Base-by-base conservation (phyloP, 768 basidiomycete genomes). In the Serendipita sp. region DNA sequence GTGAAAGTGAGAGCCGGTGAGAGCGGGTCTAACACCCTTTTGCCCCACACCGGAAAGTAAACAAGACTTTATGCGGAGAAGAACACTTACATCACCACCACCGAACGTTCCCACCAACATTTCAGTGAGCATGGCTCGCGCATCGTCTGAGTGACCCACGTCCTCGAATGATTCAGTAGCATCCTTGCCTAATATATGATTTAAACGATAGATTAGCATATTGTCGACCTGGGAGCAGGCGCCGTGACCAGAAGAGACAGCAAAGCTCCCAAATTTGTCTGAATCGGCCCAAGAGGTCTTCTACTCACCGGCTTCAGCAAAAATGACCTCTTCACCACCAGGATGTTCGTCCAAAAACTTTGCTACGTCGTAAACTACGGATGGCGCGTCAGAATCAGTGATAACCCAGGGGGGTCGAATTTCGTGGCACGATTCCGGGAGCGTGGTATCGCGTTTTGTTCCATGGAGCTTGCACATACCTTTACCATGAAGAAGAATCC, bases 121-220 rank as follows among this genome's bases (percentile, higher is more conserved):
- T 68, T 75, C 85, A 16, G 82, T 83, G 63, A 98, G 80, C 66
- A 94, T 81, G 11, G 80, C 86, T 63, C 96, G 86, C 30, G 96
- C 96, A 76, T 99, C 96, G 70, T 98, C 95, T 0, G 94, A 97
- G 81, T 98, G 96, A 35, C 96, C 96, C 35, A 99, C 95, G 74
- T 99, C 96, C 77, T 98, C 95, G 72, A 99, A 99, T 3, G 96
- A 92, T 72, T 97, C 96, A 38, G 95, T 94, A 28, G 95, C 94
- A 74, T 98, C 93, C 74, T 88, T 86, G 70, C 89, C 92, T 94
- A 75, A 37, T 34, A 63, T 32, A 30, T 16, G 45, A 24, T 35
- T 16, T n/a, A 30, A 24, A 15, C 38, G 8, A 35, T 13, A 56
- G 48, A 65, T 60, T 48, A 53, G 46, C 51, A 30, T 8, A 4